Percentiles rank a stretch among this genome's conserved stretches.
Conservation (phyloP, 495 filamentous ascomycete species). For the Halenospora varia region DNA sequence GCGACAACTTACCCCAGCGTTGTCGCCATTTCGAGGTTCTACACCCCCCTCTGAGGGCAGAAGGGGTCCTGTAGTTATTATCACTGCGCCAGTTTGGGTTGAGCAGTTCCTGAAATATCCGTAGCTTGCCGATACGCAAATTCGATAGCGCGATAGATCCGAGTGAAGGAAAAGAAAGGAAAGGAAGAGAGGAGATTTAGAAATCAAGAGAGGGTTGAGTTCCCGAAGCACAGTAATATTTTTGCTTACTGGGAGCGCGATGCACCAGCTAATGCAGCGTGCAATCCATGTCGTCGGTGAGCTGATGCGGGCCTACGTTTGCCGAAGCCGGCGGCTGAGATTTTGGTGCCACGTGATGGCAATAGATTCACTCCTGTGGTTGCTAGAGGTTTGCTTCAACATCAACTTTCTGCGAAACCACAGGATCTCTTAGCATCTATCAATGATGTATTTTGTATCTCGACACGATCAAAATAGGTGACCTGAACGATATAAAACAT, state of each 20-base stretch:
- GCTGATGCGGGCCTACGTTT: not conserved
- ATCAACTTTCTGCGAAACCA: too few species aligned
- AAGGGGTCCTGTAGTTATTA: conserved; percentile 17
- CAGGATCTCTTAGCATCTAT: too few species aligned
- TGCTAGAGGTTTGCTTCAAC: too few species aligned
- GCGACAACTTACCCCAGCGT: conserved; percentile 23
- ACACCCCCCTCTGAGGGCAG: conserved; percentile 15
- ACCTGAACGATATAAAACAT: not conserved
- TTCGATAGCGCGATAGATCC: not conserved
- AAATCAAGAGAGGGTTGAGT: not conserved
- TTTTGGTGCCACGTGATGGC: too few species aligned
- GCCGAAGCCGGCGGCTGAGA: too few species aligned
- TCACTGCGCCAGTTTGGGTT: conserved; percentile 19
- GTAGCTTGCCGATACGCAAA: not conserved
- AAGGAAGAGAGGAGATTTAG: not conserved
- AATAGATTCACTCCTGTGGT: too few species aligned
- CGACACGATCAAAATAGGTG: not conserved
- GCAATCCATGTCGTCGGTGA: not conserved
- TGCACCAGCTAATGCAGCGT: not conserved
- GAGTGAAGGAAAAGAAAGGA: too few species aligned
- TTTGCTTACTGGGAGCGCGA: not conserved
- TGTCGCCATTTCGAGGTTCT: conserved; percentile 20
- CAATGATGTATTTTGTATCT: not conserved
- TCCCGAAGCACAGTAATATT: not conserved
- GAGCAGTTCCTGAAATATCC: not conserved